phyloP scores from a whole-genome alignment of 768 basidiomycete species.

The Termitomyces sp. region DNA sequence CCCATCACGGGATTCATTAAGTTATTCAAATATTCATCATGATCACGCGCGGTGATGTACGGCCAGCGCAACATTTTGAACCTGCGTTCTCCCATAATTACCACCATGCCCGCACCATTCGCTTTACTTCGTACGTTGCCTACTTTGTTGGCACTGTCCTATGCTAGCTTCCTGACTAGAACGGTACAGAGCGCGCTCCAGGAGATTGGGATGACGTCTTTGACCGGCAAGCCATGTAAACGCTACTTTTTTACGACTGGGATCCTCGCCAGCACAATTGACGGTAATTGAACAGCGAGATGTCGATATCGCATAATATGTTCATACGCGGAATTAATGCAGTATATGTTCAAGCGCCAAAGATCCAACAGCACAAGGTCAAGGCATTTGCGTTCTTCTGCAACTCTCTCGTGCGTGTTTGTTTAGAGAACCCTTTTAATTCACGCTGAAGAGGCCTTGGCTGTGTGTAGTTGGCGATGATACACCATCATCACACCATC shows the following conservation, averaged over 20 bases:
- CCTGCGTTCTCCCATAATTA: background rate
- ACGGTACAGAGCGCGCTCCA: slow-evolving; percentile 12
- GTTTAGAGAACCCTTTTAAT: background rate
- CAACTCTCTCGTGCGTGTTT: slow-evolving; percentile 22
- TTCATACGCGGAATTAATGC: slow-evolving; percentile 30
- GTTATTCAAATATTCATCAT: no score
- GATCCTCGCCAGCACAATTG: background rate
- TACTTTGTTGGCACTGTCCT: background rate
- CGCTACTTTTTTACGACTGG: background rate
- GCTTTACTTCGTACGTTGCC: slow-evolving; percentile 2
- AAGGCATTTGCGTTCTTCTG: slow-evolving; percentile 28
- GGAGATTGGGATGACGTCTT: slow-evolving; percentile 28
- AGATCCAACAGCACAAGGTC: slow-evolving; percentile 22
- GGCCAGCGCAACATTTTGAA: background rate
- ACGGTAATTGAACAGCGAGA: slow-evolving; percentile 20
- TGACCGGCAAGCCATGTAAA: slow-evolving; percentile 29
- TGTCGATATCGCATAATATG: slow-evolving; percentile 30
- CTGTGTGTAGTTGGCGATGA: slow-evolving; percentile 17
- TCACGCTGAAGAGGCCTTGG: background rate
- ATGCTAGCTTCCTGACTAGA: background rate
- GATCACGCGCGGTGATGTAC: background rate
- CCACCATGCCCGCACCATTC: slow-evolving; percentile 12
- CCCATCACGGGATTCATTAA: no score
- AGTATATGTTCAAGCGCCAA: slow-evolving; percentile 23
- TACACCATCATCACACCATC: slow-evolving; percentile 30